phyloP scores from a whole-genome alignment of 352 stramenopile genomes.

The Globisporangium parvum region DNA sequence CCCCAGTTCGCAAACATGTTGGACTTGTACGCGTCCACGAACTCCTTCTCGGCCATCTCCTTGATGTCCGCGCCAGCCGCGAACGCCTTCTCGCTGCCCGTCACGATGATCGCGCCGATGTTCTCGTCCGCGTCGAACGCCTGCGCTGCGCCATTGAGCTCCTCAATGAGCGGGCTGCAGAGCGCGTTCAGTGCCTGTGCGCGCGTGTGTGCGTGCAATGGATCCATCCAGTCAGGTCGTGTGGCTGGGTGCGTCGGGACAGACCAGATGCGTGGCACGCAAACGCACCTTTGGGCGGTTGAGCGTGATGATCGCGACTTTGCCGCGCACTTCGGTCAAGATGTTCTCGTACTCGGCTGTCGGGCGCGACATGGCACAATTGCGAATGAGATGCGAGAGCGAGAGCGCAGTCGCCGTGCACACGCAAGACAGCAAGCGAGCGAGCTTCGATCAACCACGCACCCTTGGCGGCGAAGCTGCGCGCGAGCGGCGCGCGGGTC shows the following conservation, averaged over 20 bases:
- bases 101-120: slow-evolving; percentile 95
- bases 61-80: slow-evolving; percentile 96
- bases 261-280: background rate
- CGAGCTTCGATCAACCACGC: background rate
- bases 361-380: too few species aligned
- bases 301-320: slow-evolving; percentile 93
- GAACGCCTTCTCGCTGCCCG: slow-evolving; percentile 95
- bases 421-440: background rate
- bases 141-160: slow-evolving; percentile 92
- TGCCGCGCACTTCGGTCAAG: slow-evolving; percentile 76
- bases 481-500: slow-evolving; percentile 22
- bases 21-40: slow-evolving; percentile 90
- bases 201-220: background rate
- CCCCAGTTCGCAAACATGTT: slow-evolving; percentile 98
- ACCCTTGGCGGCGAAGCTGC: slow-evolving; percentile 58
- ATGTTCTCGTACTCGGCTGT: slow-evolving; percentile 85
- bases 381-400: background rate
- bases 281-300: slow-evolving; percentile 90
- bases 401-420: background rate
- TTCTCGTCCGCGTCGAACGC: slow-evolving; percentile 91
- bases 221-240: background rate
- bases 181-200: slow-evolving; percentile 93
- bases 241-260: too few species aligned
- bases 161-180: slow-evolving; percentile 91
- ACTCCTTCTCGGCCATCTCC: slow-evolving; percentile 93